Conservation (phyloP, 768 basidiomycete genomes). For the Arthromyces matolae region DNA sequence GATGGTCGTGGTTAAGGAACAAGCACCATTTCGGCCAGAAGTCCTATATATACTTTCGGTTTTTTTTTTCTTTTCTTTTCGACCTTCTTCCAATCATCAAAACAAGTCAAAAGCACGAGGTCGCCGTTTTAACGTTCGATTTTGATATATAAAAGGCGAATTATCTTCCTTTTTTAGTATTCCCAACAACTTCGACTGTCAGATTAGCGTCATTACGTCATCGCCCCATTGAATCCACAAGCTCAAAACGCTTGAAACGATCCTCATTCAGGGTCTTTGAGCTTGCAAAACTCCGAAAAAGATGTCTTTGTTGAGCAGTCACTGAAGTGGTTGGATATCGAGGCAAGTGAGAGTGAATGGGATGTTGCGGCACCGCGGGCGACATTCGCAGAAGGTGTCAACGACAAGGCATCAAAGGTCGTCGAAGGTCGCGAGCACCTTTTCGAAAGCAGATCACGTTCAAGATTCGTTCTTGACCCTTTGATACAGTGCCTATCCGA, state of each 20-base stretch:
- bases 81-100: slow-evolving; percentile 9
- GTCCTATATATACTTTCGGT: slow-evolving; percentile 28
- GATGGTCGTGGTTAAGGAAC: slow-evolving; percentile 41
- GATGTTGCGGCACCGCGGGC: not conserved
- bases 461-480: too few species aligned
- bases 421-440: slow-evolving; percentile 6
- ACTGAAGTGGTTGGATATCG: too few species aligned
- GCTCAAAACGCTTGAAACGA: not conserved
- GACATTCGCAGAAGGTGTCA: slow-evolving; percentile 11
- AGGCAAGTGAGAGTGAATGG: not conserved
- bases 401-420: slow-evolving; percentile 7
- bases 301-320: too few species aligned
- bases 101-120: slow-evolving; percentile 17
- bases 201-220: not conserved
- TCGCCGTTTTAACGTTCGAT: not conserved
- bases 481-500: too few species aligned
- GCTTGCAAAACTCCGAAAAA: too few species aligned
- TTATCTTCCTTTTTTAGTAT: not conserved
- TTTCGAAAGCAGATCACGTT: too few species aligned
- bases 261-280: not conserved
- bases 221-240: not conserved
- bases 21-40: slow-evolving; percentile 27
- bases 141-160: not conserved
- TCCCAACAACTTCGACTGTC: not conserved
- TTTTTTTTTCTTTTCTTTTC: not conserved